Evolutionary conservation across 2,329 filamentous ascomycete genomes (phyloP).

Genomic region (Xylariaceae sp.): DNA sequence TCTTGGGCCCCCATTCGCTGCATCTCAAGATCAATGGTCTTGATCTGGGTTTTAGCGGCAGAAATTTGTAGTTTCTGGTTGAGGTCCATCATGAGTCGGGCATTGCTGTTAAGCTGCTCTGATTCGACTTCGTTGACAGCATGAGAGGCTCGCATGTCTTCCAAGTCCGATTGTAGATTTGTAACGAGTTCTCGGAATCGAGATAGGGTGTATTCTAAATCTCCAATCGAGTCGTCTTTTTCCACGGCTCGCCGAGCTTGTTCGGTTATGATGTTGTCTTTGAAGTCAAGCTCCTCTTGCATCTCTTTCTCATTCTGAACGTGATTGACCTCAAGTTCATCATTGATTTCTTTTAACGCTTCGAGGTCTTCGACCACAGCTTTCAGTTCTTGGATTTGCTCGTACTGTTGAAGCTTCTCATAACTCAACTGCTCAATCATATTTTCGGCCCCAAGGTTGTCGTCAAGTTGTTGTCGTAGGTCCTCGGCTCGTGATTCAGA

Average conservation of each 20-base stretch:
- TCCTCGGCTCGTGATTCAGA: slow-evolving; percentile 75
- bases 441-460: slow-evolving; percentile 79
- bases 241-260: slow-evolving; percentile 65
- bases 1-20: slow-evolving; percentile 83
- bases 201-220: slow-evolving; percentile 84
- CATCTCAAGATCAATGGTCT: slow-evolving; percentile 88
- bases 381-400: slow-evolving; percentile 77
- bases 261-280: slow-evolving; percentile 78
- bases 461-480: slow-evolving; percentile 84
- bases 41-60: slow-evolving; percentile 84
- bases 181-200: slow-evolving; percentile 86
- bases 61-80: slow-evolving; percentile 91
- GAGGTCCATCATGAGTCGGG: slow-evolving; percentile 91
- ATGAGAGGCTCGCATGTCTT: slow-evolving; percentile 87
- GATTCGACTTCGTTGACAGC: slow-evolving; percentile 90
- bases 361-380: slow-evolving; percentile 82
- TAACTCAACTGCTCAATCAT: slow-evolving; percentile 91
- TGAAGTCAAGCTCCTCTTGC: slow-evolving; percentile 87
- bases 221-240: slow-evolving; percentile 74
- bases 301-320: slow-evolving; percentile 90
- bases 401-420: slow-evolving; percentile 75
- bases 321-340: slow-evolving; percentile 91
- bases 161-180: slow-evolving; percentile 76
- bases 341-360: slow-evolving; percentile 83
- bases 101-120: slow-evolving; percentile 80